A percentile compares a stretch with the other conserved stretches of the same genome.
These are phyloP conservation scores for Ploettnerulaceae sp. DNA, from an alignment of 2,329 filamentous ascomycete genomes.

Conservation along the genomic window DNA sequence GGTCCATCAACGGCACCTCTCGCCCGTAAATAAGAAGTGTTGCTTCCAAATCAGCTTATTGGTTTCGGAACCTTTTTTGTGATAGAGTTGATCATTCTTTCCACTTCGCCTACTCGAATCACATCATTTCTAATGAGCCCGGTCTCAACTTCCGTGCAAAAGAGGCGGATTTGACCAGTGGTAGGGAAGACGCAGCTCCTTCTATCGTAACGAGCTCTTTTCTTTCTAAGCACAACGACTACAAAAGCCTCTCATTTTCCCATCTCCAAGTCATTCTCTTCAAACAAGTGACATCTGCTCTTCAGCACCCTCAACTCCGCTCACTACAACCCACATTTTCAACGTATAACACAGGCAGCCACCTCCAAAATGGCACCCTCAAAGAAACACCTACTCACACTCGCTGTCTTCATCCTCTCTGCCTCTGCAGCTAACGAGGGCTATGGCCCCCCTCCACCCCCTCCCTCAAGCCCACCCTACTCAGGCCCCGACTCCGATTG, in stretches of 20 bases:
- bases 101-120: background rate
- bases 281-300: background rate
- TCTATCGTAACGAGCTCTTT: too few species aligned
- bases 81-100: background rate
- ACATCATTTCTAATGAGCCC: background rate
- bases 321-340: background rate
- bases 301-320: background rate
- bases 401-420: slow-evolving; percentile 1
- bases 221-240: background rate
- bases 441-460: background rate
- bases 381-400: background rate
- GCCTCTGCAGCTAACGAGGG: background rate
- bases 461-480: background rate
- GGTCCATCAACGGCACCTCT: too few species aligned
- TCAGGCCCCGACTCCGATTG: background rate
- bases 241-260: background rate
- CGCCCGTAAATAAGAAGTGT: too few species aligned
- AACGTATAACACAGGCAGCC: background rate
- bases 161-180: too few species aligned
- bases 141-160: background rate
- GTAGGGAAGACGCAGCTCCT: too few species aligned
- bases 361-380: background rate
- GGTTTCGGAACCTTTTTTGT: background rate
- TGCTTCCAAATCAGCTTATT: background rate
- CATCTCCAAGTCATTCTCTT: background rate